Base-by-base conservation (phyloP, 2,329 filamentous ascomycete species). In the Colletotrichum siamense region DNA sequence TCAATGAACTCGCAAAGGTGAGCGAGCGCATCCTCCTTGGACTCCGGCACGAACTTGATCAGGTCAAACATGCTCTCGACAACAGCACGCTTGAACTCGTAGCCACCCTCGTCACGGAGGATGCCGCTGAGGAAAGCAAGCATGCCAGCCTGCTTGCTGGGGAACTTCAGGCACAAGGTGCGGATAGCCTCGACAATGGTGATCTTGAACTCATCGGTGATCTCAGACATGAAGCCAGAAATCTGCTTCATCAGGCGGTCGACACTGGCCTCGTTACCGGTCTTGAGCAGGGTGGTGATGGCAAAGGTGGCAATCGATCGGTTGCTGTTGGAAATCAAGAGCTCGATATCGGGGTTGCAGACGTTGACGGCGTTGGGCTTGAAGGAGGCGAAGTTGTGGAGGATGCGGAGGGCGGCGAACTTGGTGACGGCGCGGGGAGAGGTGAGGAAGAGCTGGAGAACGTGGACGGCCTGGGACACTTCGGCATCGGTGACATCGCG, bases 1-100 rank as follows among this genome's bases (percentile, higher is more conserved):
- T 99, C 97, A 79, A 99, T 99, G 84, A 99, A 99, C 84, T 99
- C 97, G 88, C 97, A 99, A 26, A 99, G 92, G 82, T 99, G 97
- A 16, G 96, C 95, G 65, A 99, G 92, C 22, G 97, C 96, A 79
- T 94, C 92, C 82, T 94, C 92, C 85, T 93, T 94, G 36, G 92
- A 93, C 76, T 98, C 97, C 2, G 97, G 97, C 5, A 99, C 96
- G 82, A 99, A 99, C 85, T 99, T 98, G 89, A 99, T 99, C 72
- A 99, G 89, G 82, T 99, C 97, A 83, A 99, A 99, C 93, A 99
- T 99, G 90, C 96, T 98, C 89, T 99, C 97, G 24, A 99, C 96
- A 13, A 99, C 96, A 69, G 95, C 94, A 73, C 95, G 94, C 92
- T 99, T 99, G 88, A 99, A 99, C 77, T 99, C 97, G 84, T 98